A percentile compares a stretch with the other conserved stretches of the same genome.
phyloP scores from a whole-genome alignment of 768 basidiomycete species.

The Tylopilus balloui region DNA sequence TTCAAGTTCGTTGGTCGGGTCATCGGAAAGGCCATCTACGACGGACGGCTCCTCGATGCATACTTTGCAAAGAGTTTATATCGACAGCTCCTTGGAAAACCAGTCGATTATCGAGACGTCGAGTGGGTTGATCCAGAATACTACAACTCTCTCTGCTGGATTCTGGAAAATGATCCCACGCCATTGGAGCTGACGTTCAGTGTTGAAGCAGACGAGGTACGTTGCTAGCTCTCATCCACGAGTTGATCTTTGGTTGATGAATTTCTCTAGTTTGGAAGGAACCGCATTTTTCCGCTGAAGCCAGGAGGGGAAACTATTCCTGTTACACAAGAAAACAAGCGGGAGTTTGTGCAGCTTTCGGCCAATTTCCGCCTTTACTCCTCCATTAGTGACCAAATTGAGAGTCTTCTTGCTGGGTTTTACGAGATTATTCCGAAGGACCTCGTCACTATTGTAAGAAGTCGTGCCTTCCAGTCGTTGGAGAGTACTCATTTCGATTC shows the following conservation, averaged over 20 bases:
- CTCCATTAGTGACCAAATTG: conserved; percentile 95
- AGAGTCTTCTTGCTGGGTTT: conserved; percentile 84
- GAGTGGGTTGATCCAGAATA: conserved; percentile 99
- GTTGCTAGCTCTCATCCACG: conserved; percentile 3
- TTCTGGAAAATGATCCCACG: conserved; percentile 92
- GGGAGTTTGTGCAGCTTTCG: conserved; percentile 93
- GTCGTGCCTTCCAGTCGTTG: neutral
- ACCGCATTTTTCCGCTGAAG: conserved; percentile 83
- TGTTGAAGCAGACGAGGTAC: conserved; percentile 88
- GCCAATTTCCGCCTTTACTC: conserved; percentile 91
- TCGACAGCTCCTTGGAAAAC: conserved; percentile 89
- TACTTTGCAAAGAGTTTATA: conserved; percentile 98
- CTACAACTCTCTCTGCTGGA: conserved; percentile 97
- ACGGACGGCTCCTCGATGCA: conserved; percentile 92
- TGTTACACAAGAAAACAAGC: conserved; percentile 95
- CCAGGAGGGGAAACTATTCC: conserved; percentile 76
- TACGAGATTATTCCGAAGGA: conserved; percentile 98
- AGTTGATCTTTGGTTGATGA: neutral
- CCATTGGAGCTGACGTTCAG: conserved; percentile 87
- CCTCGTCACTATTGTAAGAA: conserved; percentile 82
- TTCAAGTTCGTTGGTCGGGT: conserved; percentile 99
- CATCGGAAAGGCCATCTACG: conserved; percentile 97
- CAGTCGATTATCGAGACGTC: conserved; percentile 92
- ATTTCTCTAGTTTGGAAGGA: conserved; percentile 73
- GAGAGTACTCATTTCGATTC: conserved; percentile 6